Conservation (phyloP, 225 moss, liverwort and hornwort genomes). For the Sphagnum tenellum region DNA sequence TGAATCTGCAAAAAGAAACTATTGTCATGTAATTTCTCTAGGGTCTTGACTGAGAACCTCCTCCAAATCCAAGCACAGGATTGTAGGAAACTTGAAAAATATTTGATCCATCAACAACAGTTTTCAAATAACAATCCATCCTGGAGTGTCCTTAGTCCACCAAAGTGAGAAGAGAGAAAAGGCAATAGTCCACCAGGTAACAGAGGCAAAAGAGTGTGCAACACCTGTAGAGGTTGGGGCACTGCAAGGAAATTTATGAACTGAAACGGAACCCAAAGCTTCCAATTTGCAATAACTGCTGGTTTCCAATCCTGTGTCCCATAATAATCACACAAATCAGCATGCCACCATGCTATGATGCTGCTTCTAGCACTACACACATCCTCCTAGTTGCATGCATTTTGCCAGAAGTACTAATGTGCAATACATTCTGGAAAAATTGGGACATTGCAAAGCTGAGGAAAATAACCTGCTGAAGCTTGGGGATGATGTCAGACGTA, state of each 20-base stretch:
- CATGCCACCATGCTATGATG: neutral
- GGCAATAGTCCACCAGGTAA: neutral
- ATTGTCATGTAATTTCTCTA: neutral
- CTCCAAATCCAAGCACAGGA: neutral
- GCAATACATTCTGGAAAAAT: neutral
- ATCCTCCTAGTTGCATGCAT: too few species aligned
- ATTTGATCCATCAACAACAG: neutral
- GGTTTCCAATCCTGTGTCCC: conserved; percentile 48
- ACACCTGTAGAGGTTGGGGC: conserved; percentile 65
- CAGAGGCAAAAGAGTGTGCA: neutral
- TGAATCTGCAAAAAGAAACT: neutral
- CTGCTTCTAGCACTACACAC: too few species aligned
- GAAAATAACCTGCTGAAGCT: conserved; percentile 33
- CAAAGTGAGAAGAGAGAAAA: neutral
- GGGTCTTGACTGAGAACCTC: neutral
- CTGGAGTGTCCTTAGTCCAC: neutral
- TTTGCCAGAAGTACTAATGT: neutral
- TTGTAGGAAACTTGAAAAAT: too few species aligned
- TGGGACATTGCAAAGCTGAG: neutral
- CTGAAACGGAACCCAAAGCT: conserved; percentile 68
- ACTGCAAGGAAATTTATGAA: conserved; percentile 56
- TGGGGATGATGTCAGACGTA: conserved; percentile 39
- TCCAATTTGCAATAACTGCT: conserved; percentile 50
- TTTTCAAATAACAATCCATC: neutral
- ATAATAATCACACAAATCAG: neutral